These are phyloP conservation scores for Nakazawaea molendinolei DNA, from an alignment of 805 yeast genomes.

Conservation along the genomic window DNA sequence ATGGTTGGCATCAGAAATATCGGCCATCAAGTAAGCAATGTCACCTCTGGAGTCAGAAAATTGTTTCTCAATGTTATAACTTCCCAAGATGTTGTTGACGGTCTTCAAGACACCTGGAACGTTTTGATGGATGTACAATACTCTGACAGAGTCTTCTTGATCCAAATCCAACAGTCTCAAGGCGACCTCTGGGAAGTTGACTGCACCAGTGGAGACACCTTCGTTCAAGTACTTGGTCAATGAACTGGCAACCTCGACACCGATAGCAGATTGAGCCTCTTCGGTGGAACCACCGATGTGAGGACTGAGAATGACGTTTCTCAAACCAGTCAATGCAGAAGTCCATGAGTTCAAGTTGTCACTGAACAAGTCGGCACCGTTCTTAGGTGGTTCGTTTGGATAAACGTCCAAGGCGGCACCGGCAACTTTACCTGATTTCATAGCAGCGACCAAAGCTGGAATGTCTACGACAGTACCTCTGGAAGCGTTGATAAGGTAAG, in stretches of 20 bases:
- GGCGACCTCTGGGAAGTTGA: constrained; percentile 97
- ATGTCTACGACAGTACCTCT: constrained; percentile 98
- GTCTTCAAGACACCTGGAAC: constrained; percentile 98
- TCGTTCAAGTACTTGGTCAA: constrained; percentile 90
- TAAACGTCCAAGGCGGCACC: constrained; percentile 97
- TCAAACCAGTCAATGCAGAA: constrained; percentile 69
- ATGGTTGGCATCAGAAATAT: constrained; percentile 76
- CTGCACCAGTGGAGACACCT: constrained; percentile 92
- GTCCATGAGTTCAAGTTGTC: constrained; percentile 77
- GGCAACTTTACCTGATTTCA: constrained; percentile 89
- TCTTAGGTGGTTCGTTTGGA: constrained; percentile 96
- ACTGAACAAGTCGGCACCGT: constrained; percentile 76
- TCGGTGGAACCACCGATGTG: constrained; percentile 99
- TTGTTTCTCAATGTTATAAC: constrained; percentile 96
- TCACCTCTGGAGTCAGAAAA: constrained; percentile 96
- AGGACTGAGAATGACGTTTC: constrained; percentile 90
- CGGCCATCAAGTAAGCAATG: constrained; percentile 97
- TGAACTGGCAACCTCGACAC: constrained; percentile 87
- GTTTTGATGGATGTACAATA: constrained; percentile 91
- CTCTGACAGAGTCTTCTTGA: constrained; percentile 86
- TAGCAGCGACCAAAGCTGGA: constrained; percentile 86
- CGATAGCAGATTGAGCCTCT: constrained; percentile 97
- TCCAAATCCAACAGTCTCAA: constrained; percentile 83
- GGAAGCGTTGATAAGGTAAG: constrained; percentile 91
- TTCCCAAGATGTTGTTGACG: constrained; percentile 90